Evolutionary conservation across 2,329 filamentous ascomycete species (phyloP), one percentile per base, ranked within the genome.

Genomic region (Albophoma yamanashiensis): DNA sequence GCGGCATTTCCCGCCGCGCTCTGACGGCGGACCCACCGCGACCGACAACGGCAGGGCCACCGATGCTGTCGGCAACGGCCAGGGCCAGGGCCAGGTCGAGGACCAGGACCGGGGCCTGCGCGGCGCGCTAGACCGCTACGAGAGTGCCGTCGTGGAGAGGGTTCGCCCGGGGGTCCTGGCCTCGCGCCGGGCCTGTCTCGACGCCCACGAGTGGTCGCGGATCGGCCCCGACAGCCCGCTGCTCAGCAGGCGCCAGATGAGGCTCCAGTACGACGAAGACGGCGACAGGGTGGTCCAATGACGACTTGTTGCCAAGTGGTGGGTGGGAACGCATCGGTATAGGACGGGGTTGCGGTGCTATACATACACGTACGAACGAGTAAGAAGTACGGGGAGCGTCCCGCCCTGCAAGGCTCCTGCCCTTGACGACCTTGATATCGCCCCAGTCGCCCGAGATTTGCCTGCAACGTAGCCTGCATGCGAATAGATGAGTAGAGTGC

Each of bases 151-250:
- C 14, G 72, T 78, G 5, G 57, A 67, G 0, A 73, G 82, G 3
- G 70, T 76, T 0, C 73, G 73, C 1, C 74, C 76, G 0, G 80
- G 77, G 2, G 79, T 84, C 5, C 62, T 82, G 14, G 75, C 77
- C 2, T 82, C 79, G 2, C 73, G 82, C 4, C 75, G 77, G 62
- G 82, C 82, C 0, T 83, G 79, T 62, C 62, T 83, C 2, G 81
- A 84, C 66, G 81, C 82, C 0, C 80, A 84, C 66, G 72, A 80
- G 22, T 84, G 78, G 68, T 62, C 69, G 0, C 71, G 67, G 2
- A 78, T 84, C 22, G 66, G 53, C 38, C 61, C 66, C 2, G 42
- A 62, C 3, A 77, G 74, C 43, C 76, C 75, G 0, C 58, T 78
- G 9, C 63, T 78, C 25, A 75, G 71, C n/a, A 72, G 70, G 58